These are phyloP conservation scores for Austroboletus olivaceoglutinosus DNA, from an alignment of 1,284 basidiomycete genomes.

Conservation along the genomic window DNA sequence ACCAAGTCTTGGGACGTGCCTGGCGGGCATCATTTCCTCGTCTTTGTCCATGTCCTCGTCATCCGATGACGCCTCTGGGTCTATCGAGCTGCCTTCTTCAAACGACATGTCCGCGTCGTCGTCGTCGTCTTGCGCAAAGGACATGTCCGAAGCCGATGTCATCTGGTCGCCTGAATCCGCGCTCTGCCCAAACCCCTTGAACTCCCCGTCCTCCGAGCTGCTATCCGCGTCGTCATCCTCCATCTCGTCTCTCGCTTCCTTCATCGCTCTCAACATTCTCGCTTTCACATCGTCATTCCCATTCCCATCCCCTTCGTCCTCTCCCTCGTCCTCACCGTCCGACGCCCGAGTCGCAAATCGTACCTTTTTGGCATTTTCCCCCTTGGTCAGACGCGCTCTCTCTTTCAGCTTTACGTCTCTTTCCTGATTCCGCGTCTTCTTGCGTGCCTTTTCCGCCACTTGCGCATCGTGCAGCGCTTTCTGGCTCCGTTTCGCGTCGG, in stretches of 20 bases:
- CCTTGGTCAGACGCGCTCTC: slow-evolving; percentile 38
- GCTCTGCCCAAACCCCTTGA: slow-evolving; percentile 13
- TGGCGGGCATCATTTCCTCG: not conserved
- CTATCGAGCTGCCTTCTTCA: slow-evolving; percentile 3
- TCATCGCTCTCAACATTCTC: slow-evolving; percentile 43
- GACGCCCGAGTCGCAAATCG: slow-evolving; percentile 10
- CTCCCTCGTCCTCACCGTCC: slow-evolving; percentile 15
- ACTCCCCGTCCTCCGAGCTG: slow-evolving; percentile 9
- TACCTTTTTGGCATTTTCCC: slow-evolving; percentile 12
- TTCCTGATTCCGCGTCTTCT: slow-evolving; percentile 41
- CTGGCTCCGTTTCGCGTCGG: slow-evolving; percentile 34
- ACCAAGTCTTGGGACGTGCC: not conserved
- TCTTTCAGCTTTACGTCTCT: slow-evolving; percentile 48
- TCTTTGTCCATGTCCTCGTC: slow-evolving; percentile 21
- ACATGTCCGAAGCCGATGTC: slow-evolving; percentile 11
- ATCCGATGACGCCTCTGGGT: slow-evolving; percentile 11
- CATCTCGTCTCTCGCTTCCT: slow-evolving; percentile 32
- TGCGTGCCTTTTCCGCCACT: slow-evolving; percentile 37
- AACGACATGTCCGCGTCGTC: slow-evolving; percentile 15
- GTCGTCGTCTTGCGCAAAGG: slow-evolving; percentile 12
- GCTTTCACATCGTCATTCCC: slow-evolving; percentile 20
- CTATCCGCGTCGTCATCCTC: slow-evolving; percentile 2
- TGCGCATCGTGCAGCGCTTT: slow-evolving; percentile 36
- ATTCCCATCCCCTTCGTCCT: not conserved
- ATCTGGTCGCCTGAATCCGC: slow-evolving; percentile 16